A percentile compares a stretch with the other conserved stretches of the same genome.
Evolutionary conservation across 148 eudicot genomes (phyloP).

Genomic region (Camellia japonica): DNA sequence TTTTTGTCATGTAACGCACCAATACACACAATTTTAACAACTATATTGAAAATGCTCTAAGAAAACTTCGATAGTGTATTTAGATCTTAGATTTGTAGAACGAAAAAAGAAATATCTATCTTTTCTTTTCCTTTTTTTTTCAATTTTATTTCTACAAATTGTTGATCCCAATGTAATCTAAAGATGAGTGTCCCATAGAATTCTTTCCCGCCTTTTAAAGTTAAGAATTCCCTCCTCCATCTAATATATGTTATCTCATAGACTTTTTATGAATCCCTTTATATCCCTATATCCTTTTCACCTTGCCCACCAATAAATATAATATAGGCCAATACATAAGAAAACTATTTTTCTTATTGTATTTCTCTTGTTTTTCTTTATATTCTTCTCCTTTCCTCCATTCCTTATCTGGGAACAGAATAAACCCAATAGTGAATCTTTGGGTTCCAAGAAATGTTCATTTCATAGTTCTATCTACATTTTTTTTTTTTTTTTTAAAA

Average conservation of each 20-base stretch:
- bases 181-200: not conserved
- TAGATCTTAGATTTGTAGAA: too few relatives aligned
- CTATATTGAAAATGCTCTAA: too few relatives aligned
- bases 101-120: too few relatives aligned
- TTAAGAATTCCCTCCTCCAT: not conserved
- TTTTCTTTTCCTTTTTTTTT: too few relatives aligned
- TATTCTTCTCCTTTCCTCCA: not conserved
- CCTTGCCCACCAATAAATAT: not conserved
- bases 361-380: not conserved
- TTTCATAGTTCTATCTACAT: too few relatives aligned
- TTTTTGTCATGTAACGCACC: too few relatives aligned
- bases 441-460: too few relatives aligned
- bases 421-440: not conserved
- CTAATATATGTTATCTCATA: not conserved
- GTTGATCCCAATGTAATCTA: not conserved
- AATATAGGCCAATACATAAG: not conserved
- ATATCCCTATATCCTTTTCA: not conserved
- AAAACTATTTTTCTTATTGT: not conserved
- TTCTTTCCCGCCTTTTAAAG: not conserved
- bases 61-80: too few relatives aligned
- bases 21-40: too few relatives aligned
- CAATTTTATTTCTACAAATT: too few relatives aligned
- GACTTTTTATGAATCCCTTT: not conserved
- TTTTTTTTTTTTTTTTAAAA: too few relatives aligned
- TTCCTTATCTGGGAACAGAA: not conserved